Evolutionary conservation across 2,329 filamentous ascomycete species (phyloP), one percentile per base, ranked within the genome.

Genomic region (Chrysoporthe austroafricana): DNA sequence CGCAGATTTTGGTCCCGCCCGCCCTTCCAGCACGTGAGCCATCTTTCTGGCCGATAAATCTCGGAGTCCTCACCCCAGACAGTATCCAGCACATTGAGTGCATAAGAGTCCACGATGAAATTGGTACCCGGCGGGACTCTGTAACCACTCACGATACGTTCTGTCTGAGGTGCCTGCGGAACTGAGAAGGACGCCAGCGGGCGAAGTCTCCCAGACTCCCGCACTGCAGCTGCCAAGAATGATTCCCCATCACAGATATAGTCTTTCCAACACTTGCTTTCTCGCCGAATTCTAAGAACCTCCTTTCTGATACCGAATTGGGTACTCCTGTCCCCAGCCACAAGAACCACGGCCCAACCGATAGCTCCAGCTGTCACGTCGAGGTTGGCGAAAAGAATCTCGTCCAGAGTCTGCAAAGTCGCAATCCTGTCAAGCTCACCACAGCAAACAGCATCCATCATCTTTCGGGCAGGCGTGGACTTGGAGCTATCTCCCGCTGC

Each of bases 351-450:
- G 32, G 75, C 77, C 82, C 82, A 84, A 0, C 79, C 78, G 0
- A 83, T 60, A 1, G 72, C 80, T 4, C 79, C 79, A 2, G 77
- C 77, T 0, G 81, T 82, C 9, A 84, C 81, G 67, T 84, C 82
- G 1, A 84, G 74, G 67, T 84, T 84, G 2, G 80, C 82, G 67
- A 78, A 84, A 0, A 84, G 76, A 56, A 77, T 76, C 71, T 84
- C 82, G 68, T 84, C 81, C 6, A 84, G 71, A 0, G 82, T 84
- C 42, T 84, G 82, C 0, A 79, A 72, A 1, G 79, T 63, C 54
- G 80, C 67, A 6, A 76, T 73, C 14, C 63, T 64, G 1, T 66
- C 72, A 26, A 79, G 72, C 5, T 63, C 43, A 0, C 76, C 75
- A 44, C 42, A 14, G 9, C 9, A 13, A 44, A 44, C 42, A 13